Conservation (phyloP, 176 grass and related monocot species). For the Carex littledalei region DNA sequence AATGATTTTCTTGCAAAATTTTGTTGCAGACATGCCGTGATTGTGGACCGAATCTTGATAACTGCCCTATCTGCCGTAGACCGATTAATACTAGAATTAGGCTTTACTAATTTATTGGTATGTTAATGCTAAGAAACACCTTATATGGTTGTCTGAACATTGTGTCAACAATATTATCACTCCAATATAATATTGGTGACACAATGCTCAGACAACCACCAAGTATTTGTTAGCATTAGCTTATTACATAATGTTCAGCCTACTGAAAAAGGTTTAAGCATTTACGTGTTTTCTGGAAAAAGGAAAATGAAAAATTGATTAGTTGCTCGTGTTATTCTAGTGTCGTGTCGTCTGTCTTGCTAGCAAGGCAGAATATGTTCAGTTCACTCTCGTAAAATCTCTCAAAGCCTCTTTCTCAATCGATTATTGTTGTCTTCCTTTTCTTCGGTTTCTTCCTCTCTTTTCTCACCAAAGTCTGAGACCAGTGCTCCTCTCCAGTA, state of each 20-base stretch:
- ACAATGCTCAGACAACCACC: not conserved
- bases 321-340: not conserved
- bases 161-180: not conserved
- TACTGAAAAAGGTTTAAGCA: too few relatives aligned
- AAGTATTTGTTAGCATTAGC: slow-evolving; percentile 6
- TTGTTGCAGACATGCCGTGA: slow-evolving; percentile 56
- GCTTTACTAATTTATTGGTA: slow-evolving; percentile 33
- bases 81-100: slow-evolving; percentile 76
- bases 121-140: not conserved
- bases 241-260: not conserved
- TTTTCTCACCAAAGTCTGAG: not conserved
- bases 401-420: not conserved
- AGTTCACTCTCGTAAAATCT: not conserved
- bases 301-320: not conserved
- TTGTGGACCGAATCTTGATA: slow-evolving; percentile 52
- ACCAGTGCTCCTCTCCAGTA: not conserved
- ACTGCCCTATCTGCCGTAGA: slow-evolving; percentile 68
- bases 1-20: slow-evolving; percentile 3
- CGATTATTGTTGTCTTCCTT: not conserved
- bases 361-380: not conserved
- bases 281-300: not conserved
- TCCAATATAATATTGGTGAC: not conserved
- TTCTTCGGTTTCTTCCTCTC: not conserved
- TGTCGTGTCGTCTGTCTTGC: not conserved
- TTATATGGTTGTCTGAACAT: slow-evolving; percentile 8